These are phyloP conservation scores for Thraustochytrium aureum DNA, from an alignment of 352 stramenopile species.

Conservation along the genomic window DNA sequence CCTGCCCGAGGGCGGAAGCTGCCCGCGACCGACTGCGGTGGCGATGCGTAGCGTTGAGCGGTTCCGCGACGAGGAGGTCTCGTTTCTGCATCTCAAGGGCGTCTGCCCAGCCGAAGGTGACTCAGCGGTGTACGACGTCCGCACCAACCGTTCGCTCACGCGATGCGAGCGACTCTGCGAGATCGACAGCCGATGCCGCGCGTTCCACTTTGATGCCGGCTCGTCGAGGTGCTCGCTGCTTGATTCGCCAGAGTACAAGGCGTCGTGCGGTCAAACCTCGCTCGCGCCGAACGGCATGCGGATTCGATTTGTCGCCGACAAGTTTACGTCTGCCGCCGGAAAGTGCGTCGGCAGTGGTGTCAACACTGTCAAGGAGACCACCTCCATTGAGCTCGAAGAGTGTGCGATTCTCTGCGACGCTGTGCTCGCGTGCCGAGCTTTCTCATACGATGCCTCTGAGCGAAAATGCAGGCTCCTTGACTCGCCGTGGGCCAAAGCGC, in stretches of 20 bases:
- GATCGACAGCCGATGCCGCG: not conserved
- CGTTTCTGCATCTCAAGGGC: not conserved
- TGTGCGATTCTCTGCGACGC: not conserved
- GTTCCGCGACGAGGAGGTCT: not conserved
- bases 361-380: not conserved
- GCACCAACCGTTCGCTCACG: not conserved
- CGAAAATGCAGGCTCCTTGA: not conserved
- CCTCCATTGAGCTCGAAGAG: not conserved
- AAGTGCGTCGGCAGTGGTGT: not conserved
- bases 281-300: not conserved
- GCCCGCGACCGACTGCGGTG: not conserved
- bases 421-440: not conserved
- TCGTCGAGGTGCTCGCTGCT: not conserved
- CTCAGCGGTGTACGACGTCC: not conserved
- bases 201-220: not conserved
- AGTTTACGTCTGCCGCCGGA: not conserved
- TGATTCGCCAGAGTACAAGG: not conserved
- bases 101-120: not conserved
- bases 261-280: not conserved
- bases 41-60: not conserved
- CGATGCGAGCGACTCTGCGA: not conserved
- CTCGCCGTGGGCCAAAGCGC: not conserved
- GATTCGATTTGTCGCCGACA: not conserved
- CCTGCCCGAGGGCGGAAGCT: too few relatives aligned
- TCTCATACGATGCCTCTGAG: not conserved